Evolutionary conservation across 2,329 filamentous ascomycete genomes (phyloP), one percentile per base, ranked within the genome.

Genomic region (Bipolaris gigantea): DNA sequence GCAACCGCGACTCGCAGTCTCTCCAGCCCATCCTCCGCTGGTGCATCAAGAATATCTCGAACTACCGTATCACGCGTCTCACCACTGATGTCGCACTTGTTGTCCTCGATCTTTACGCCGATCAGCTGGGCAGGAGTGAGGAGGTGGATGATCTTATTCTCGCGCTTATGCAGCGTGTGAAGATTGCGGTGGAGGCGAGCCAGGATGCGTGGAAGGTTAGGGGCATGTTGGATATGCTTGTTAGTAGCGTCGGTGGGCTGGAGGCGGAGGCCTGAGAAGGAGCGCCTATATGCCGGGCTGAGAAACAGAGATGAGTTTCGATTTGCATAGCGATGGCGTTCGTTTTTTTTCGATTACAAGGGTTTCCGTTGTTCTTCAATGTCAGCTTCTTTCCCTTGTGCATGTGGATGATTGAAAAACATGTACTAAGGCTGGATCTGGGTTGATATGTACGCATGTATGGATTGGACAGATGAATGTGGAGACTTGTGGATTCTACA

Each of bases 191-290:
- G 10, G 90, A 95, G 74, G 86, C 88, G 67, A 90, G 91, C 19
- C 89, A 96, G 75, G 82, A 89, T 69, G 92, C 93, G 2, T 87
- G 85, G 64, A 86, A 89, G 76, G 92, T 90, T 10, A 84, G 84
- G 62, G 94, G 93, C 2, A 97, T 97, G 92, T 76, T 97, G 60
- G 90, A 93, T 65, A 88, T 89, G 78, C 75, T 89, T 60, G 84
- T 89, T 66, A 80, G 82, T 61, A 85, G 89, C 68, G 79, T 82
- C n/a, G 63, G 55, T 15, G 53, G 49, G 8, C 54, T 48, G 25
- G 57, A 60, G 60, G 39, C 15, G 55, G 61, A 65, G 33, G 60
- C 43, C 32, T 64, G 46, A 60, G 39, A 3, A 3, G 9, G 25
- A 10, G 25, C 25, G 25, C 10, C 3, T 27, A 8, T 8, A 27